These are phyloP conservation scores for Glarea lozoyensis DNA, from an alignment of 495 filamentous ascomycete species.

Conservation along the genomic window DNA sequence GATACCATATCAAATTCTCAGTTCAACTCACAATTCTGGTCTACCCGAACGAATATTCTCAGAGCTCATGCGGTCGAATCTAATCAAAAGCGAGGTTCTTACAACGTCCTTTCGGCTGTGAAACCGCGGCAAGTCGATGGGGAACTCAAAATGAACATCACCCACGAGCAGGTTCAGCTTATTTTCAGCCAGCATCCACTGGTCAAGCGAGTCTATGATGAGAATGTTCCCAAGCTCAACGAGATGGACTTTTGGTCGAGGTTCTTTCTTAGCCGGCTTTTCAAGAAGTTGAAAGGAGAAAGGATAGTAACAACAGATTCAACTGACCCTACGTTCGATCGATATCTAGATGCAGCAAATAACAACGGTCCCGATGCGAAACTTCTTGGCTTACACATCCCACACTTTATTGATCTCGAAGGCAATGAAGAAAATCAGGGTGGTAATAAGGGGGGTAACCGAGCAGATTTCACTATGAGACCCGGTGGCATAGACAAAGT, in stretches of 20 bases:
- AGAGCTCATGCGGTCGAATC: conserved; percentile 86
- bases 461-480: conserved; percentile 80
- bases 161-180: conserved; percentile 83
- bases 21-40: conserved; percentile 91
- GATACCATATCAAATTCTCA: conserved; percentile 65
- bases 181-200: conserved; percentile 91
- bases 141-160: conserved; percentile 71
- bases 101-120: conserved; percentile 88
- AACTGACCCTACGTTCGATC: conserved; percentile 69
- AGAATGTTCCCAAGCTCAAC: conserved; percentile 75
- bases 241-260: conserved; percentile 82
- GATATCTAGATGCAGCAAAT: conserved; percentile 68
- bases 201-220: conserved; percentile 84
- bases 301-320: conserved; percentile 66
- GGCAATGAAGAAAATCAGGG: conserved; percentile 87
- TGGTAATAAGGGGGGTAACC: conserved; percentile 60
- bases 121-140: conserved; percentile 74
- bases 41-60: conserved; percentile 70
- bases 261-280: conserved; percentile 83
- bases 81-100: conserved; percentile 73
- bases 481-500: conserved; percentile 55
- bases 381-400: conserved; percentile 54
- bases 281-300: conserved; percentile 87
- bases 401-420: conserved; percentile 82
- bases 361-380: conserved; percentile 38